phyloP scores from a whole-genome alignment of 345 rosid genomes.

The Cochlearia excelsa region DNA sequence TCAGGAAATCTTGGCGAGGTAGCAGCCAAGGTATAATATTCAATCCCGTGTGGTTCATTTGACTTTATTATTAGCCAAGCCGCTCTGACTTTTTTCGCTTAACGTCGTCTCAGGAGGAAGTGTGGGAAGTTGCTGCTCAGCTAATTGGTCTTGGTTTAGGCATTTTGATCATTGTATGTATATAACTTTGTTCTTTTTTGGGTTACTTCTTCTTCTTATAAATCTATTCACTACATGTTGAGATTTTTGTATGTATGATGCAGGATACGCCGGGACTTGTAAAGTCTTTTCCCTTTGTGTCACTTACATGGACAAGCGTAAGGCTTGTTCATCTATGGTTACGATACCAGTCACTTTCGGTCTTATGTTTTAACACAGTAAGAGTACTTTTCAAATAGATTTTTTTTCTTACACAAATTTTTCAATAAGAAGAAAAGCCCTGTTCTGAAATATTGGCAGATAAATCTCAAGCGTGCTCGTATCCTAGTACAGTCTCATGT shows the following conservation, averaged over 20 bases:
- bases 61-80: no score
- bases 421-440: not conserved
- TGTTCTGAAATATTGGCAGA: slow-evolving; percentile 42
- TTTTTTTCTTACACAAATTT: slow-evolving; percentile 10
- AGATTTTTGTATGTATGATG: slow-evolving; percentile 31
- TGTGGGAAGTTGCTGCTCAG: slow-evolving; percentile 98
- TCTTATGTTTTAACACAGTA: slow-evolving; percentile 68
- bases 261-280: slow-evolving; percentile 91
- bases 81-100: slow-evolving; percentile 4
- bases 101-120: slow-evolving; percentile 73
- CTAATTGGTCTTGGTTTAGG: slow-evolving; percentile 85
- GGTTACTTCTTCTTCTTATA: not conserved
- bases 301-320: slow-evolving; percentile 68
- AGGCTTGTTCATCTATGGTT: slow-evolving; percentile 90
- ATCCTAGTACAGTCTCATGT: slow-evolving; percentile 73
- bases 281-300: slow-evolving; percentile 59
- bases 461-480: slow-evolving; percentile 96
- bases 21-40: slow-evolving; percentile 80
- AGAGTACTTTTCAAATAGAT: slow-evolving; percentile 22
- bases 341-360: slow-evolving; percentile 77
- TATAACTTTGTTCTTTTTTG: slow-evolving; percentile 12
- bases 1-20: slow-evolving; percentile 89
- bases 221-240: slow-evolving; percentile 9
- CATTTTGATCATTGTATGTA: slow-evolving; percentile 68
- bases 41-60: slow-evolving; percentile 1